phyloP scores from a whole-genome alignment of 192 early-diverging fungal species.

The Martensiomyces pterosporus region DNA sequence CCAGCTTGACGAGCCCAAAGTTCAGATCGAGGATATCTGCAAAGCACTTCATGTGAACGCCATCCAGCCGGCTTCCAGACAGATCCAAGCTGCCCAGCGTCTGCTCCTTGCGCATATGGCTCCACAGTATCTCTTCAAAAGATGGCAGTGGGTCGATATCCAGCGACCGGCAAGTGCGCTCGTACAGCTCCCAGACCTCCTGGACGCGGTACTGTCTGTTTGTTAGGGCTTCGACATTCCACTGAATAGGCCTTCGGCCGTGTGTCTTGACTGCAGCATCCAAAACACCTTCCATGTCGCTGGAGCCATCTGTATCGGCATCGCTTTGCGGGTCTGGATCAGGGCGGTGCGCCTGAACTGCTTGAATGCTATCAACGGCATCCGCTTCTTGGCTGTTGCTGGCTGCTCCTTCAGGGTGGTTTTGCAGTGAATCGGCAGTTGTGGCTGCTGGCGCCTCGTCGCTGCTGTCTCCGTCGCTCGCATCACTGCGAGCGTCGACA shows the following conservation, averaged over 20 bases:
- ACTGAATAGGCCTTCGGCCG: slow-evolving; percentile 20
- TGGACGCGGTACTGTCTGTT: slow-evolving; percentile 39
- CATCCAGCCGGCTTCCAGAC: slow-evolving; percentile 53
- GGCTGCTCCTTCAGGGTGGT: too few relatives aligned
- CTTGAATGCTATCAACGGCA: too few relatives aligned
- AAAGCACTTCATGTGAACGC: slow-evolving; percentile 59
- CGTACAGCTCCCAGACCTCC: slow-evolving; percentile 42
- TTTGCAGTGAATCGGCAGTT: too few relatives aligned
- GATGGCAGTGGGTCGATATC: slow-evolving; percentile 31
- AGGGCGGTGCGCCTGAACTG: too few relatives aligned
- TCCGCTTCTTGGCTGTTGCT: too few relatives aligned
- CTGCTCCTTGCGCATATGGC: slow-evolving; percentile 36
- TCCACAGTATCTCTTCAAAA: slow-evolving; percentile 25
- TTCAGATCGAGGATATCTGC: slow-evolving; percentile 73
- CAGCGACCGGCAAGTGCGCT: slow-evolving; percentile 31
- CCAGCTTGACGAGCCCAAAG: slow-evolving; percentile 66
- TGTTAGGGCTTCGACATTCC: slow-evolving; percentile 39
- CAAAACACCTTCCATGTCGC: too few relatives aligned
- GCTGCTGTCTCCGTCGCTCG: too few relatives aligned
- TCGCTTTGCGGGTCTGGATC: too few relatives aligned
- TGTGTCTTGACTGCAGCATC: too few relatives aligned
- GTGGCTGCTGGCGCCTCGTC: too few relatives aligned
- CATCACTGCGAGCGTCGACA: too few relatives aligned
- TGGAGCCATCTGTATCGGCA: too few relatives aligned
- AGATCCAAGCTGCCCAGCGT: slow-evolving; percentile 37